Percentiles rank a stretch among this genome's conserved stretches.
phyloP scores from a whole-genome alignment of 257 asterid genomes.

The Apocynum venetum region DNA sequence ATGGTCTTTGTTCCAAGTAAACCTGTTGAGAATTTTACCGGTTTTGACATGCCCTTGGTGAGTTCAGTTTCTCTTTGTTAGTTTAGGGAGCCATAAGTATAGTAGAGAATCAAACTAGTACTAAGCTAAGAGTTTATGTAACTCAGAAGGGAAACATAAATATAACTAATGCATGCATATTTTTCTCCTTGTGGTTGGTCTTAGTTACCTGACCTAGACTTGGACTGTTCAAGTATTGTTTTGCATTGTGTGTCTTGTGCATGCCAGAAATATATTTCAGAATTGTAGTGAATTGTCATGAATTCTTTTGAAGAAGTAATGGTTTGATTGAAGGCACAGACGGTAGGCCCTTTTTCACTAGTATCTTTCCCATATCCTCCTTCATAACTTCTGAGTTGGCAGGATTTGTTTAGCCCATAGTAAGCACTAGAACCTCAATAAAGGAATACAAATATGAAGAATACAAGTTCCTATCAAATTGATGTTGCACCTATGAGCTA shows the following conservation, averaged over 20 bases:
- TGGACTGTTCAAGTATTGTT: not conserved
- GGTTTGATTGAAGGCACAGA: no score
- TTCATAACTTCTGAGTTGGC: no score
- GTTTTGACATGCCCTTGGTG: conserved; percentile 96
- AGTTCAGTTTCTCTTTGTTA: conserved; percentile 21
- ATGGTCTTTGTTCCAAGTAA: conserved; percentile 85
- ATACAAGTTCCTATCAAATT: no score
- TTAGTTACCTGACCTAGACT: not conserved
- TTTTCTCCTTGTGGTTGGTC: not conserved
- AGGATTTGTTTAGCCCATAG: no score
- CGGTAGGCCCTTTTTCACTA: no score
- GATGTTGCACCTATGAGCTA: not conserved
- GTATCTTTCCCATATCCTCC: no score
- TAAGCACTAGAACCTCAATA: no score
- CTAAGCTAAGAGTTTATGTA: not conserved
- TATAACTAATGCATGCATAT: not conserved
- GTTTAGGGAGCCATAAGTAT: not conserved
- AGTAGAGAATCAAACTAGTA: not conserved
- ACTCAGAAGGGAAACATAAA: not conserved
- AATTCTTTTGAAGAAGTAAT: not conserved
- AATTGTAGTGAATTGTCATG: not conserved
- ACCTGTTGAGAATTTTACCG: conserved; percentile 60
- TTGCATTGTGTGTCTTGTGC: not conserved
- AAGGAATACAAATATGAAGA: no score
- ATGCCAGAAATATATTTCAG: not conserved